Percentiles rank a stretch among this genome's conserved stretches.
These are phyloP conservation scores for Craspedostauros australis DNA, from an alignment of 108 stramenopile species.

Conservation along the genomic window DNA sequence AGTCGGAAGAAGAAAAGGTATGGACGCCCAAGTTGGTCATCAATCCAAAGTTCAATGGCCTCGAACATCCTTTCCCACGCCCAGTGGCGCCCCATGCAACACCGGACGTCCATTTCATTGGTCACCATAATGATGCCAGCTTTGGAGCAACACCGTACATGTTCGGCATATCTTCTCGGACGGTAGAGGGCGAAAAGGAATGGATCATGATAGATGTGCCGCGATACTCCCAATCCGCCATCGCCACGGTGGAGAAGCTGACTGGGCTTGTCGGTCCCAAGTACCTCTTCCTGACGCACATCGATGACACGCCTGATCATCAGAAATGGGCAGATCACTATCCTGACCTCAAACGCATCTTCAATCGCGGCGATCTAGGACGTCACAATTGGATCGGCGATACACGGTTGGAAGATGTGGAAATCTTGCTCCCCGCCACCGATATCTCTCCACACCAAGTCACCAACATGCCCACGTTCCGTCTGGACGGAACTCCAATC, in stretches of 20 bases:
- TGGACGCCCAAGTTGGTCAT: conserved; percentile 27
- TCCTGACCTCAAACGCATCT: conserved; percentile 55
- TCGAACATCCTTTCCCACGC: conserved; percentile 39
- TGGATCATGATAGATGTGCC: conserved; percentile 66
- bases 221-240: conserved; percentile 26
- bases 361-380: conserved; percentile 59
- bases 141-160: conserved; percentile 70
- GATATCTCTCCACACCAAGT: neutral
- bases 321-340: conserved; percentile 44
- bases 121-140: conserved; percentile 54
- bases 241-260: conserved; percentile 31
- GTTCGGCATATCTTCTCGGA: too few species aligned
- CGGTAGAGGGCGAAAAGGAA: too few species aligned
- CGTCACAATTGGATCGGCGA: conserved; percentile 65
- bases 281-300: conserved; percentile 57
- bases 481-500: conserved; percentile 29
- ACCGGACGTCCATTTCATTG: conserved; percentile 36
- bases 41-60: conserved; percentile 23
- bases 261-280: conserved; percentile 42
- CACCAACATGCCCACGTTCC: conserved; percentile 16
- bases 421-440: conserved; percentile 33
- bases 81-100: conserved; percentile 13
- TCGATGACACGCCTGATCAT: conserved; percentile 73
- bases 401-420: conserved; percentile 46
- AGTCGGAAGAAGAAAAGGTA: conserved; percentile 11